phyloP scores from a whole-genome alignment of 2,329 filamentous ascomycete species.

The Aspergillus ochraceoroseus region DNA sequence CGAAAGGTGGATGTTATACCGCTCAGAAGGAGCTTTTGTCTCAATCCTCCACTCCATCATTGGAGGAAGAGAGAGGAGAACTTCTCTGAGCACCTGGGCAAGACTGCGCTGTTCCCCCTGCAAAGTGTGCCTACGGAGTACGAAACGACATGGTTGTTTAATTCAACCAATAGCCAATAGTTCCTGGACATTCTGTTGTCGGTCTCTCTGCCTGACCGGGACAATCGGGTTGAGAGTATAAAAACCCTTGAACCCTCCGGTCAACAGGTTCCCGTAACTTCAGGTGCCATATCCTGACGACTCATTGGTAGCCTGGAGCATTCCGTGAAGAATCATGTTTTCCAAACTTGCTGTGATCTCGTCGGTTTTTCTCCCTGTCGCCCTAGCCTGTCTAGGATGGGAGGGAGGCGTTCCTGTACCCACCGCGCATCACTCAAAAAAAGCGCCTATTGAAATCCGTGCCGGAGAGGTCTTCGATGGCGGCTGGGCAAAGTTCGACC shows the following conservation, averaged over 20 bases:
- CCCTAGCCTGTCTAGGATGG: constrained; percentile 18
- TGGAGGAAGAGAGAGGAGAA: constrained; percentile 6
- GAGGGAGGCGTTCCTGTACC: constrained; percentile 17
- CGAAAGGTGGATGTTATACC: not conserved
- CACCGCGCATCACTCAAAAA: constrained; percentile 18
- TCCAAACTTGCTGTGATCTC: constrained; percentile 10
- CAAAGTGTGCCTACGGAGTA: constrained; percentile 7
- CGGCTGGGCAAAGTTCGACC: constrained; percentile 46
- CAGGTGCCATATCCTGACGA: no score
- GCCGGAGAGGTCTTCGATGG: constrained; percentile 47
- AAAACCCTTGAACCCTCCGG: constrained; percentile 2
- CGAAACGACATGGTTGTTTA: constrained; percentile 4
- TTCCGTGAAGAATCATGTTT: constrained; percentile 5
- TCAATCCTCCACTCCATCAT: not conserved
- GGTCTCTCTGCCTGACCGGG: not conserved
- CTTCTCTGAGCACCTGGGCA: constrained; percentile 5
- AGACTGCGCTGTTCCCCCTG: constrained; percentile 1
- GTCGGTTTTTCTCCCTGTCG: constrained; percentile 12
- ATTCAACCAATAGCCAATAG: constrained; percentile 10
- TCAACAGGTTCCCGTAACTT: constrained; percentile 8
- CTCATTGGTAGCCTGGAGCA: not conserved
- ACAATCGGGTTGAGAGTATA: constrained; percentile 1
- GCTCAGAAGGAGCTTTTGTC: not conserved
- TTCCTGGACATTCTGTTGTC: not conserved
- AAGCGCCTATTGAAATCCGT: constrained; percentile 38